A percentile compares a stretch with the other conserved stretches of the same genome.
Conservation (phyloP, 768 basidiomycete species). For the Lactarius akahatsu region DNA sequence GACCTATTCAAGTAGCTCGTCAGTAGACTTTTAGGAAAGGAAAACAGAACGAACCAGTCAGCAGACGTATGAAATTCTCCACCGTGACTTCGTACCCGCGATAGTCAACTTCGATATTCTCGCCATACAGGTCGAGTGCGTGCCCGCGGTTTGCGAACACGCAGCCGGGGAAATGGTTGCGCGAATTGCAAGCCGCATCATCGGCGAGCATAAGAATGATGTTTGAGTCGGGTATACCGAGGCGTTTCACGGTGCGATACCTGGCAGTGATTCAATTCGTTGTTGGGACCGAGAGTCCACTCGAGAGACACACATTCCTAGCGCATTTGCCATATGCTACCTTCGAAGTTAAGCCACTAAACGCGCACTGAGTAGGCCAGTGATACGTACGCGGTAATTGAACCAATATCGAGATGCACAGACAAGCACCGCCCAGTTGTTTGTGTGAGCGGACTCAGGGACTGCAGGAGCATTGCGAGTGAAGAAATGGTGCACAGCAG, state of each 20-base stretch:
- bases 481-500: constrained; percentile 17
- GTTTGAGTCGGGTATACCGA: constrained; percentile 97
- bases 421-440: constrained; percentile 98
- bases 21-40: not conserved
- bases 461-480: constrained; percentile 13
- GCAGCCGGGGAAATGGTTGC: constrained; percentile 88
- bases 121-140: constrained; percentile 87
- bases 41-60: constrained; percentile 68
- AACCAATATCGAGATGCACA: constrained; percentile 97
- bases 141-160: constrained; percentile 89
- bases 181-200: constrained; percentile 89
- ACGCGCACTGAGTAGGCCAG: not conserved
- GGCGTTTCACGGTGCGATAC: constrained; percentile 97
- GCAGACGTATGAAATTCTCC: constrained; percentile 88
- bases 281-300: not conserved
- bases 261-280: constrained; percentile 39
- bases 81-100: constrained; percentile 97
- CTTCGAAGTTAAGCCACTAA: not conserved
- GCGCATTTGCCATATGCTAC: constrained; percentile 97
- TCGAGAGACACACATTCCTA: constrained; percentile 72
- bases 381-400: constrained; percentile 82
- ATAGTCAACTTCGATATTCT: constrained; percentile 97
- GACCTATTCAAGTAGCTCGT: constrained; percentile 50
- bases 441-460: constrained; percentile 61
- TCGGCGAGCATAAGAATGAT: constrained; percentile 99